Conservation (phyloP, 2,329 filamentous ascomycete genomes). For the Diaporthe vaccinii region DNA sequence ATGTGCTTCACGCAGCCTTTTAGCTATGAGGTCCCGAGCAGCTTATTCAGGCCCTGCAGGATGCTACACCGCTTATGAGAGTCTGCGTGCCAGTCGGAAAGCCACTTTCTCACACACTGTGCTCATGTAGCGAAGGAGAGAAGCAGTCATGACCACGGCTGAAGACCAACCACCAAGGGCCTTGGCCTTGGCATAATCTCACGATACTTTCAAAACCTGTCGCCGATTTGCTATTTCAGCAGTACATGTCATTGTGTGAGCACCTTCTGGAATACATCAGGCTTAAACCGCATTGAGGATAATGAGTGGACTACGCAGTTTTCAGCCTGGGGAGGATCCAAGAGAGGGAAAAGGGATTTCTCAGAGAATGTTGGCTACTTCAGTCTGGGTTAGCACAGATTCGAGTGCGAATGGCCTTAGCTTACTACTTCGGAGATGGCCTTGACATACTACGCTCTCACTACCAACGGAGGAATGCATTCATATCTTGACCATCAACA, state of each 20-base stretch:
- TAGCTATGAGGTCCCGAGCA: no score
- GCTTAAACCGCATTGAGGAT: neutral
- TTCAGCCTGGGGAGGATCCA: neutral
- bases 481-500: no score
- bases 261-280: neutral
- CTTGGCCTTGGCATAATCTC: neutral
- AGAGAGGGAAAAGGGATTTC: neutral
- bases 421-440: neutral
- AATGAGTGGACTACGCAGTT: neutral
- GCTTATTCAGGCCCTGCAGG: neutral
- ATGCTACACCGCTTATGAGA: neutral
- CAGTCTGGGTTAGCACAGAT: neutral
- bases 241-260: neutral
- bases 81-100: neutral
- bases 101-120: neutral
- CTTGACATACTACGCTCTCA: neutral
- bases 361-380: neutral
- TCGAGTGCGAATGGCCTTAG: neutral
- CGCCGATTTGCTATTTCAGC: neutral
- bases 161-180: neutral
- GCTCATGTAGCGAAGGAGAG: neutral
- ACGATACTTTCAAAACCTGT: neutral
- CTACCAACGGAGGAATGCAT: no score
- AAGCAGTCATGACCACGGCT: neutral
- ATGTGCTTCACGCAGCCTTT: neutral